phyloP scores from a whole-genome alignment of 208 protist genomes.

The Trichomonas vaginalis region DNA sequence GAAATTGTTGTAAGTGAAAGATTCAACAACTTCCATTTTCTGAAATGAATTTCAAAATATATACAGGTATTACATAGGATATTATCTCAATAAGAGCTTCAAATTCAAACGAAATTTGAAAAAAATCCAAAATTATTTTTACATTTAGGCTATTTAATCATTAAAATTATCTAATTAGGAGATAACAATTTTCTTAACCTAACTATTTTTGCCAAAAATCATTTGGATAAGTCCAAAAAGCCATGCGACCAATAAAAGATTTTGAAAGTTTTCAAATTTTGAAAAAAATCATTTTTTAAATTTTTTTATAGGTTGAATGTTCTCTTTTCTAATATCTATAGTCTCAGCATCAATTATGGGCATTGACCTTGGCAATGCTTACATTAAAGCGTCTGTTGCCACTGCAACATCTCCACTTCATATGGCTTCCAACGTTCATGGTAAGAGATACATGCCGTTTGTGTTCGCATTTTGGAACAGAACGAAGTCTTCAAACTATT shows the following conservation, averaged over 20 bases:
- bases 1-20: background rate
- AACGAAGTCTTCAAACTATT: background rate
- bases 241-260: background rate
- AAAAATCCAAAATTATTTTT: too few species aligned
- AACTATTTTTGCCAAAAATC: too few species aligned
- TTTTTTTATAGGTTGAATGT: too few species aligned
- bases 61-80: too few species aligned
- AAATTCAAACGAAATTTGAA: too few species aligned
- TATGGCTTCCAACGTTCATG: background rate
- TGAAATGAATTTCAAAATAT: too few species aligned
- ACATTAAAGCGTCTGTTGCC: background rate
- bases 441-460: background rate
- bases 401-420: background rate
- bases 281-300: background rate
- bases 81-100: too few species aligned
- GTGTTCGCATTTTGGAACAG: background rate
- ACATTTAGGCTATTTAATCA: too few species aligned
- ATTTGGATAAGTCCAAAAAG: too few species aligned
- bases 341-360: background rate
- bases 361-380: background rate
- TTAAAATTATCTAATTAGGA: too few species aligned
- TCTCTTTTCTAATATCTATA: background rate
- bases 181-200: too few species aligned
- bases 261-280: background rate
- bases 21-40: background rate